A percentile compares a stretch with the other conserved stretches of the same genome.
Evolutionary conservation across 2,329 filamentous ascomycete genomes (phyloP).

Genomic region (Tolypocladium ophioglossoides): DNA sequence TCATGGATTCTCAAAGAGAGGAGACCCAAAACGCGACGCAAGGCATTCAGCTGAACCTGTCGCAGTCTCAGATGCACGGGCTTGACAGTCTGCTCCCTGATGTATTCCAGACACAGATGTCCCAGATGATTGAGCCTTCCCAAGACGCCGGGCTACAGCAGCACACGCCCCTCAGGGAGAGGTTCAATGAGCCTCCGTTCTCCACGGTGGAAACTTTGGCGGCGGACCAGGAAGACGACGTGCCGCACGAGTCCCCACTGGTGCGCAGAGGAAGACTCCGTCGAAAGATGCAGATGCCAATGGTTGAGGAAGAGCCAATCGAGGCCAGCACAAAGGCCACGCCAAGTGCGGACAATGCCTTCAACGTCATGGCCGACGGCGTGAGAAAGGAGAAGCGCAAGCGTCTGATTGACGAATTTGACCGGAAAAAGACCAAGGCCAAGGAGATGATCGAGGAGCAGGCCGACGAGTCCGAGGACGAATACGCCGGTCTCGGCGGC

Average conservation of each 20-base stretch:
- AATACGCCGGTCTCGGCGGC: constrained; percentile 90
- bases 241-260: constrained; percentile 53
- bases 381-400: constrained; percentile 45
- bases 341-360: constrained; percentile 34
- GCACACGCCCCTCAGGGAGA: constrained; percentile 58
- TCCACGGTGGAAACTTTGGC: constrained; percentile 65
- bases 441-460: constrained; percentile 85
- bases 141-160: constrained; percentile 71
- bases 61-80: constrained; percentile 49
- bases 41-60: constrained; percentile 43
- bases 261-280: constrained; percentile 47
- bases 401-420: constrained; percentile 45
- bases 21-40: constrained; percentile 28
- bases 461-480: constrained; percentile 94
- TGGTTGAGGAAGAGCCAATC: constrained; percentile 1
- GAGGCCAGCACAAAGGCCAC: background rate
- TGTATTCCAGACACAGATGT: constrained; percentile 46
- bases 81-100: constrained; percentile 45
- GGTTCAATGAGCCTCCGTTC: constrained; percentile 52
- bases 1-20: constrained; percentile 32
- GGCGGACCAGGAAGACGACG: constrained; percentile 25
- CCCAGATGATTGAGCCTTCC: constrained; percentile 63
- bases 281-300: constrained; percentile 24
- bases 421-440: constrained; percentile 80
- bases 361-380: constrained; percentile 60